These are phyloP conservation scores for Rosa lucieae DNA, from an alignment of 306 rosid genomes.

Conservation along the genomic window DNA sequence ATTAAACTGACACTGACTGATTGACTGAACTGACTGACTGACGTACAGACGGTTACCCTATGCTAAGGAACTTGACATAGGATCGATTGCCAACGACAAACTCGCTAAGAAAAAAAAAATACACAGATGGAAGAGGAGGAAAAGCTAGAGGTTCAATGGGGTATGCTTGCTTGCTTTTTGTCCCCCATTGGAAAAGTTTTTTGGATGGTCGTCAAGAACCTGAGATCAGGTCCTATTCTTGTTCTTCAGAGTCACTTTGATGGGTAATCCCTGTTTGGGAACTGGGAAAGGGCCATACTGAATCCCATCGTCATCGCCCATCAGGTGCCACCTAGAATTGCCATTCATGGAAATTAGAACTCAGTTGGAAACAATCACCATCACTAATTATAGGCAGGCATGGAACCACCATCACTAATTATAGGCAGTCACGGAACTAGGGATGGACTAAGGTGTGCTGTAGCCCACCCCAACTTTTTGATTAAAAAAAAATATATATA, in stretches of 20 bases:
- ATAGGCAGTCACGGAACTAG: background rate
- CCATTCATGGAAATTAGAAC: conserved; percentile 3
- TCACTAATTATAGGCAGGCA: background rate
- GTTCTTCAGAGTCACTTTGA: conserved; percentile 50
- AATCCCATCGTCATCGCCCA: conserved; percentile 64
- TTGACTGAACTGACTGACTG: background rate
- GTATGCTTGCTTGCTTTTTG: conserved; percentile 26
- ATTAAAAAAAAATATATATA: too few relatives aligned
- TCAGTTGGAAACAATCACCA: background rate
- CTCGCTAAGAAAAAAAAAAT: background rate
- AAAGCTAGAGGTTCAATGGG: conserved; percentile 11
- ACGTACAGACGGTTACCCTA: background rate
- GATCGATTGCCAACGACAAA: conserved; percentile 34
- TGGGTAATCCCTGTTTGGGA: conserved; percentile 80
- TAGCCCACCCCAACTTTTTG: too few relatives aligned
- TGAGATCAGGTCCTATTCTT: conserved; percentile 28
- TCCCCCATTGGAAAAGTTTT: conserved; percentile 36
- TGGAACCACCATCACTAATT: background rate
- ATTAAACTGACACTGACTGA: conserved; percentile 23
- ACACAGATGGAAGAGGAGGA: background rate
- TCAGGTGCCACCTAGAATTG: conserved; percentile 61
- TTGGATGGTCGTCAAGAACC: conserved; percentile 29
- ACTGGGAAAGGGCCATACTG: conserved; percentile 93
- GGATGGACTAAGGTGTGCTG: too few relatives aligned
- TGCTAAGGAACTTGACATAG: conserved; percentile 25